Conservation (phyloP, 1,139 yeast species). For the Saccharomyces pastorianus region DNA sequence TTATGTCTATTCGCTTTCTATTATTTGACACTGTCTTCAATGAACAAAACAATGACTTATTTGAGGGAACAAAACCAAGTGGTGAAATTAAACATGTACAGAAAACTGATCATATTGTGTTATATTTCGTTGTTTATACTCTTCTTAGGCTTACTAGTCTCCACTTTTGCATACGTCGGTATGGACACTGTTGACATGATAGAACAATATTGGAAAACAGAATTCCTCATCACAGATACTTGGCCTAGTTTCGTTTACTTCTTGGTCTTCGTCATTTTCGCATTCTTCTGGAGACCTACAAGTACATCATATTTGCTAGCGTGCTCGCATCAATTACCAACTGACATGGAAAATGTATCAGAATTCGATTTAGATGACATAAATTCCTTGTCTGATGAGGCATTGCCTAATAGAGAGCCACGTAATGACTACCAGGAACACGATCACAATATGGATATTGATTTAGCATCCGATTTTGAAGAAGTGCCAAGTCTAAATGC, state of each 20-base stretch:
- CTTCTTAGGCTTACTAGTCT: constrained; percentile 56
- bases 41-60: constrained; percentile 61
- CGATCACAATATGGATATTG: background rate
- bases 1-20: constrained; percentile 65
- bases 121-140: constrained; percentile 52
- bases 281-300: constrained; percentile 93
- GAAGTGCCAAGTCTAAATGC: background rate
- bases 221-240: constrained; percentile 79
- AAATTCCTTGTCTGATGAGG: constrained; percentile 35
- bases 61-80: constrained; percentile 78
- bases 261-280: constrained; percentile 69
- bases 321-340: constrained; percentile 81
- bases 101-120: constrained; percentile 62
- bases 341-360: constrained; percentile 59
- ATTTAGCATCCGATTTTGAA: background rate
- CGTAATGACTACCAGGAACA: background rate
- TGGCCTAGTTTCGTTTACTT: constrained; percentile 89
- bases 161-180: constrained; percentile 61
- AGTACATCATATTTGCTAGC: constrained; percentile 89
- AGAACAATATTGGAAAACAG: constrained; percentile 82
- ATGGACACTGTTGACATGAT: constrained; percentile 71
- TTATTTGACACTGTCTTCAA: constrained; percentile 58
- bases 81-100: constrained; percentile 78
- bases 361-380: constrained; percentile 69
- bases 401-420: background rate